These are phyloP conservation scores for Elsinoe necatrix DNA, from an alignment of 2,329 filamentous ascomycete species.

Conservation along the genomic window DNA sequence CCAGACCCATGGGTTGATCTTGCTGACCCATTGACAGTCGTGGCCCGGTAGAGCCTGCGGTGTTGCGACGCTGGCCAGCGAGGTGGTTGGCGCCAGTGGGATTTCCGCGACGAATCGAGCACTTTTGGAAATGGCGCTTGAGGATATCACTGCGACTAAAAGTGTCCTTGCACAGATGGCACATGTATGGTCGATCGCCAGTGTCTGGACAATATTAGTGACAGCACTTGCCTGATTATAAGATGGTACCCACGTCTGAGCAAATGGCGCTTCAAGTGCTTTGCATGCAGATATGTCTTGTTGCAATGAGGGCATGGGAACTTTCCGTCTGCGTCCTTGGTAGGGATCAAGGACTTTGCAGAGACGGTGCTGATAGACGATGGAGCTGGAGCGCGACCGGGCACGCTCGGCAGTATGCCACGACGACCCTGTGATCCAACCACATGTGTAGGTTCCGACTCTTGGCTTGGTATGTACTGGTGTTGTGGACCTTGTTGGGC, in stretches of 20 bases:
- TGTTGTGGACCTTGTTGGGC: conserved; percentile 26
- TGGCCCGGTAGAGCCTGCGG: conserved; percentile 38
- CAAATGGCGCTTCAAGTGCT: conserved; percentile 94
- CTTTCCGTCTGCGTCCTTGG: conserved; percentile 95
- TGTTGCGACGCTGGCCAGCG: conserved; percentile 53
- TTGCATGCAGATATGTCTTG: conserved; percentile 94
- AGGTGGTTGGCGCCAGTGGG: conserved; percentile 90
- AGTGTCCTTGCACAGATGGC: conserved; percentile 92
- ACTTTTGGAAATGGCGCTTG: conserved; percentile 99
- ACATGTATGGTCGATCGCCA: conserved; percentile 96
- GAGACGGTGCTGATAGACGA: conserved; percentile 56
- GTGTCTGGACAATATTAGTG: conserved; percentile 59
- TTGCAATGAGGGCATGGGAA: conserved; percentile 97
- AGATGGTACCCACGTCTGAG: conserved; percentile 67
- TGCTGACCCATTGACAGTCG: conserved; percentile 30
- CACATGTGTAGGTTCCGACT: conserved; percentile 69
- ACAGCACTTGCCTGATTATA: neutral
- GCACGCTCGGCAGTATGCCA: conserved; percentile 84
- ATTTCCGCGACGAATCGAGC: conserved; percentile 90
- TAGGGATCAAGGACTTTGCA: conserved; percentile 72
- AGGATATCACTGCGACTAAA: conserved; percentile 97
- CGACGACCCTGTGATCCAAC: conserved; percentile 90
- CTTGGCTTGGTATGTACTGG: conserved; percentile 32
- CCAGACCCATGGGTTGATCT: conserved; percentile 30
- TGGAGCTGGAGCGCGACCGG: conserved; percentile 71